These are phyloP conservation scores for Symbiotaphrina buchneri DNA, from an alignment of 495 filamentous ascomycete species.

Conservation along the genomic window DNA sequence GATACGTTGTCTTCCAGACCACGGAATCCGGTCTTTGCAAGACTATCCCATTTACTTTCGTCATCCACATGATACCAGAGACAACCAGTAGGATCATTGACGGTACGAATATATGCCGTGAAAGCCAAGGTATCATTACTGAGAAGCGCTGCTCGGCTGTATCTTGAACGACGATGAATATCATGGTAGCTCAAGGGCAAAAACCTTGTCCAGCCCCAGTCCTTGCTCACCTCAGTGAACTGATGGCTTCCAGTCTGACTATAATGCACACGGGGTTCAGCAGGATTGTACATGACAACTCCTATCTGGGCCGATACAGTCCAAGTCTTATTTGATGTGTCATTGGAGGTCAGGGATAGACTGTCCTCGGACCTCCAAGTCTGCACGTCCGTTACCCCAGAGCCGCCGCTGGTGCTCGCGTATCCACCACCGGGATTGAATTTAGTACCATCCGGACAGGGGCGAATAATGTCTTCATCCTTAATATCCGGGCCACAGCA, in stretches of 20 bases:
- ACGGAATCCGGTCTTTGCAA: slow-evolving; percentile 35
- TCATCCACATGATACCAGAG: slow-evolving; percentile 32
- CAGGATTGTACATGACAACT: slow-evolving; percentile 41
- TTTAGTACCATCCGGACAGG: too few species aligned
- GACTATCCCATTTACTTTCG: slow-evolving; percentile 15
- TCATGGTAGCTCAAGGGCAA: too few species aligned
- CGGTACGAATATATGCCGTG: slow-evolving; percentile 36
- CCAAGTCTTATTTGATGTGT: slow-evolving; percentile 1
- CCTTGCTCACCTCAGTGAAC: slow-evolving; percentile 31
- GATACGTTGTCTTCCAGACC: slow-evolving; percentile 23
- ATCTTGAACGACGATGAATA: slow-evolving; percentile 30
- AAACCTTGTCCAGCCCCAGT: slow-evolving; percentile 50
- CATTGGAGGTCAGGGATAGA: too few species aligned
- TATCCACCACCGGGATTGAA: too few species aligned
- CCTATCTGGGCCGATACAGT: slow-evolving; percentile 30
- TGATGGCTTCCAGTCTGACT: slow-evolving; percentile 33
- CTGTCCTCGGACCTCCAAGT: neutral
- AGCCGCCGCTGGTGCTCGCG: neutral
- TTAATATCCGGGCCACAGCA: too few species aligned
- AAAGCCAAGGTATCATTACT: slow-evolving; percentile 41
- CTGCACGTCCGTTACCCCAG: neutral
- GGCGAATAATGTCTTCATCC: too few species aligned
- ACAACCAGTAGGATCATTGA: slow-evolving; percentile 35
- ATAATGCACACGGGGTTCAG: slow-evolving; percentile 36
- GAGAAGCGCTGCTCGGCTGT: slow-evolving; percentile 36